Evolutionary conservation across 2,329 filamentous ascomycete species (phyloP).

Genomic region (Phialophora chinensis): DNA sequence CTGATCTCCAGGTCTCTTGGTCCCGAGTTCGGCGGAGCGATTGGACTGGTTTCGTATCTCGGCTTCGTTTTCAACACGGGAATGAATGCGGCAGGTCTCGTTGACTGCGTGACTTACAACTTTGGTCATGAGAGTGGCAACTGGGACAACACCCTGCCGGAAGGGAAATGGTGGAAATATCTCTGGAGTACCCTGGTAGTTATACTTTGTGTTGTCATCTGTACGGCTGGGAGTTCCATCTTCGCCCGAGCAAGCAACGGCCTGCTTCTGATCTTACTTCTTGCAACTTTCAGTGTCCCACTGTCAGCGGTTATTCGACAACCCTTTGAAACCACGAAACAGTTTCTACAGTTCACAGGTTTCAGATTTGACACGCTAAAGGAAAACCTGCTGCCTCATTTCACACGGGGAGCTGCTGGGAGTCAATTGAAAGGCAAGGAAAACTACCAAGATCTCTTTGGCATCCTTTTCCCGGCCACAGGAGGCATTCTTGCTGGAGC

Average conservation of each 20-base stretch:
- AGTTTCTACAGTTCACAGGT: conserved; percentile 78
- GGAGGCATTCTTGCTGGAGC: conserved; percentile 71
- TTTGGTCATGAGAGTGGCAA: conserved; percentile 65
- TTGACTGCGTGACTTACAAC: conserved; percentile 81
- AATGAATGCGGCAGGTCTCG: conserved; percentile 83
- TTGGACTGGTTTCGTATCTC: conserved; percentile 87
- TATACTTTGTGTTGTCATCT: conserved; percentile 73
- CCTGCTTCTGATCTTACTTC: conserved; percentile 70
- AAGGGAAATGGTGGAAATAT: conserved; percentile 78
- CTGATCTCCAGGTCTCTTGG: conserved; percentile 84
- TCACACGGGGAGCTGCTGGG: conserved; percentile 67
- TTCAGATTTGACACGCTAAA: conserved; percentile 71
- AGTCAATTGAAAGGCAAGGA: conserved; percentile 67
- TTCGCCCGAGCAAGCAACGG: conserved; percentile 82
- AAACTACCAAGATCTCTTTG: conserved; percentile 82
- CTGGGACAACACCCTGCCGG: conserved; percentile 66
- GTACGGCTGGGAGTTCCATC: conserved; percentile 77
- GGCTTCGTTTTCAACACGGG: conserved; percentile 87
- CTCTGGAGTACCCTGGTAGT: conserved; percentile 75
- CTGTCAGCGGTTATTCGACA: conserved; percentile 72
- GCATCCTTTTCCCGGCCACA: conserved; percentile 79
- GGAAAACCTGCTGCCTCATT: conserved; percentile 73
- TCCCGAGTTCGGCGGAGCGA: conserved; percentile 86
- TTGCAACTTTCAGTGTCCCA: conserved; percentile 81
- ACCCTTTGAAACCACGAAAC: conserved; percentile 68